Evolutionary conservation across 768 basidiomycete genomes (phyloP).

Genomic region (Clavaria fumosa): DNA sequence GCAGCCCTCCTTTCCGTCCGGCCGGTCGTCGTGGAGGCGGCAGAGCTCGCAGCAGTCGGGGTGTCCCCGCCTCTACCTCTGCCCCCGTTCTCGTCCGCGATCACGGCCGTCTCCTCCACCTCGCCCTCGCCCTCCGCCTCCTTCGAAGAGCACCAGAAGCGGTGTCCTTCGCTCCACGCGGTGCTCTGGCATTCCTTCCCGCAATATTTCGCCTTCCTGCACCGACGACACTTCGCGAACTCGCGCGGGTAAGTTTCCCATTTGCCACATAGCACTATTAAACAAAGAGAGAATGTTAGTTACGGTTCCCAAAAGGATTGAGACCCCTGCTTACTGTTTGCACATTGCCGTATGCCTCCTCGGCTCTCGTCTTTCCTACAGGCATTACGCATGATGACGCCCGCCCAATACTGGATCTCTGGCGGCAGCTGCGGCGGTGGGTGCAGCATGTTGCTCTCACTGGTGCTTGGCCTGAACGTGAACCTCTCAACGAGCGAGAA

Average conservation of each 20-base stretch:
- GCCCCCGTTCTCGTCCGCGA: conserved; percentile 3
- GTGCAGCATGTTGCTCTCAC: conserved; percentile 56
- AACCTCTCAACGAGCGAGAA: conserved; percentile 95
- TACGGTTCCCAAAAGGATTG: background rate
- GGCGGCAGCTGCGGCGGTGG: conserved; percentile 59
- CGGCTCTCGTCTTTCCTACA: conserved; percentile 91
- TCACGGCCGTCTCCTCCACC: conserved; percentile 6
- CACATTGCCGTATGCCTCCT: conserved; percentile 93
- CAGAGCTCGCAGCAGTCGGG: background rate
- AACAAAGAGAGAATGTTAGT: conserved; percentile 5
- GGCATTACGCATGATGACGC: conserved; percentile 99
- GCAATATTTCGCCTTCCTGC: conserved; percentile 96
- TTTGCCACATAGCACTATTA: conserved; percentile 76
- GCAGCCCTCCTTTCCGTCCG: background rate
- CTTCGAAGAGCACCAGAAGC: conserved; percentile 81
- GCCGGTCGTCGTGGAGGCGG: background rate
- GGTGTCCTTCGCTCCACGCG: conserved; percentile 92
- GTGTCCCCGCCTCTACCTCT: background rate
- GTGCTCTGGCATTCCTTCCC: conserved; percentile 94
- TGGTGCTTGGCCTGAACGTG: conserved; percentile 82
- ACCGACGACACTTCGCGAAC: conserved; percentile 93
- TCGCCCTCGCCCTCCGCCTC: conserved; percentile 31
- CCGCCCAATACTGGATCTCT: conserved; percentile 98
- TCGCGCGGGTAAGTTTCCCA: conserved; percentile 91
- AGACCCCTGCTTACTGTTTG: conserved; percentile 60